Evolutionary conservation across 176 grass and related monocot genomes (phyloP), one percentile per base, ranked within the genome.

Genomic region (Aegilops tauschii): DNA sequence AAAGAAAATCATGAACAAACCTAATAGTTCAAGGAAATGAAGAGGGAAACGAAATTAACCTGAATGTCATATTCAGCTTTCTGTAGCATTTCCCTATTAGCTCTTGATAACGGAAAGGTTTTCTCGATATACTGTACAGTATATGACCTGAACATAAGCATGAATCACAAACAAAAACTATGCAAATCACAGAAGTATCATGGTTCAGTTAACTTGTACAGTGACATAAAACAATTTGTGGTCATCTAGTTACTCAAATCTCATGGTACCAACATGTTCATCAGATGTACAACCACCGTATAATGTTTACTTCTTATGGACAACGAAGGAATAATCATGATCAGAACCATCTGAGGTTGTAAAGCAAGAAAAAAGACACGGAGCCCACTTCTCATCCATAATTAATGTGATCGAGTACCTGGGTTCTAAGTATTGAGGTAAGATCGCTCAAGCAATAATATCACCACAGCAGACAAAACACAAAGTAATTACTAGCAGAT

Each of bases 31-130:
- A 80, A 47, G 40, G 8, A 79, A 23, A 79, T 23, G 18, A 45
- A 74, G 72, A 75, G 64, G 61, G 77, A 63, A 69, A 50, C 78
- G 14, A 75, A 91, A 76, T 61, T 77, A 92, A 98, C 96, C 93
- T 95, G 93, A 87, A 95, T 79, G 61, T 95, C 88, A 70, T 89
- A 91, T 52, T 91, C 96, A 83, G 74, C 65, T 87, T 86, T 86
- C 73, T 93, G 83, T 12, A 95, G 75, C 77, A 95, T 84, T 76
- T 98, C 96, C 77, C 73, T 88, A 73, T 91, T 79, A 81, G 77
- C 87, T 89, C 78, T 91, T 67, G 93, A 92, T 72, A 98, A 79
- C 5, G 78, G 73, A 84, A 98, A 98, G 72, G 32, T 93, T 87
- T 88, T 98, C 63, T 90, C 86, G 1, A 90, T 70, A 75, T 65